Base-by-base conservation (phyloP, 306 rosid species). In the Prunus davidiana region DNA sequence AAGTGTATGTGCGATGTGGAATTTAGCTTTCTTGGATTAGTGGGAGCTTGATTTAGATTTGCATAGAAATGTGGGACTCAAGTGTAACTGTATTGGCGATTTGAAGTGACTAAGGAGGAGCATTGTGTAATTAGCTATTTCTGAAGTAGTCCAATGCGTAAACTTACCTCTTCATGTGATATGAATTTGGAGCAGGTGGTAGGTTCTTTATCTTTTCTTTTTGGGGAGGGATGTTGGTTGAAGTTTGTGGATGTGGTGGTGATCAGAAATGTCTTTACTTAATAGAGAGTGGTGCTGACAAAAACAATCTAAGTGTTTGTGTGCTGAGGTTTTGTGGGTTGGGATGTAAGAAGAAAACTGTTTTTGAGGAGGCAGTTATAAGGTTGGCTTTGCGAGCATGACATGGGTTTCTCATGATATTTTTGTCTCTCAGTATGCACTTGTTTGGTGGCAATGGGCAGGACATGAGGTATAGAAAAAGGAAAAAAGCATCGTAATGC, bases 91-190 rank as follows among this genome's bases (percentile, higher is more conserved):
- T 56, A 27, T 30, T 49, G 83, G 82, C 45, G 80, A 58, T 86
- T 81, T 84, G 52, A 34, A 73, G 80, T 30, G 43, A 51, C 76
- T 80, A 74, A 63, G 76, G 83, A 25, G 68, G 70, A 79, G 73
- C 72, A 19, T 70, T 75, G 32, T 52, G 51, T 12, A 72, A 27
- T 68, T 45, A 7, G 79, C 32, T 81, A 43, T 15, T 77, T 28
- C 72, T 51, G 45, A 34, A 22, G 67, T 43, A 28, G 7, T 19
- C 2, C 2, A 55, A 51, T 50, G 46, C 61, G 19, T 8, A 68
- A 68, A 32, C 58, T 47, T 68, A 22, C 20, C 58, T 38, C 6
- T 24, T 25, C 57, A 24, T 14, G 32, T 34, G 3, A 5, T 22
- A 41, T 43, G 41, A 57, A 41, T 65, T n/a, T 34, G 75, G 73